Base-by-base conservation (phyloP, 108 stramenopile genomes). In the Schizochytrium sp. region DNA sequence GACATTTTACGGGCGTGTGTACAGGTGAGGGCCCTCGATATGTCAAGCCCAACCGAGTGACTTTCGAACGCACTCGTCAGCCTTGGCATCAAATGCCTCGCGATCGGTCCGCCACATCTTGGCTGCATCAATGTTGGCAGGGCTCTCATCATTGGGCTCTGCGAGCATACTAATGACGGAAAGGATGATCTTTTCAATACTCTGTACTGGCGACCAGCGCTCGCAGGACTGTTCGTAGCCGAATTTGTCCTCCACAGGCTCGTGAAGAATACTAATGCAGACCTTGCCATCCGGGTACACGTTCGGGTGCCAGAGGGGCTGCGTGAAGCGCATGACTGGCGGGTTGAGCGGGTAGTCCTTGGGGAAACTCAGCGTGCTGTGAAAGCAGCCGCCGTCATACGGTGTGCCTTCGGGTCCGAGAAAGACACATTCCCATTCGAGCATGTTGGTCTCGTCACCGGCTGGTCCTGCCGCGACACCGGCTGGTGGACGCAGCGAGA, bases 231-330 rank as follows among this genome's bases (percentile, higher is more conserved):
- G 96, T 44, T 94, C 89, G 93, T 98, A 98, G 23, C 87, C 87
- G 89, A 96, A 92, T 34, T 92, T 95, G 90, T 99, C 99, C 60
- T 97, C 97, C 51, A 97, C 98, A 44, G 99, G 97, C 60, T 97
- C 97, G 93, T 99, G 99, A 28, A 99, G 95, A 91, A 98, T 98
- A 25, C 97, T 97, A 87, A 99, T 99, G 94, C 99, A 99, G 76
- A 99, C 94, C 29, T 88, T 53, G n/a, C 94, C 94, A 57, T 93
- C 92, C n/a, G 90, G 90, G 94, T 98, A 97, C 34, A 89, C 60
- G 72, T 99, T 99, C 16, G 99, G 99, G 90, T 99, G 99, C 96
- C 97, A 99, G 96, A 99, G 98, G 90, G 98, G 96, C 8, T 97
- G 95, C 16, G 88, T 91, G 92, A 99, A 99, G 44, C 94, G 96